Evolutionary conservation across 164 flowering plant genomes (phyloP).

Genomic region (Magnolia changhungtana): DNA sequence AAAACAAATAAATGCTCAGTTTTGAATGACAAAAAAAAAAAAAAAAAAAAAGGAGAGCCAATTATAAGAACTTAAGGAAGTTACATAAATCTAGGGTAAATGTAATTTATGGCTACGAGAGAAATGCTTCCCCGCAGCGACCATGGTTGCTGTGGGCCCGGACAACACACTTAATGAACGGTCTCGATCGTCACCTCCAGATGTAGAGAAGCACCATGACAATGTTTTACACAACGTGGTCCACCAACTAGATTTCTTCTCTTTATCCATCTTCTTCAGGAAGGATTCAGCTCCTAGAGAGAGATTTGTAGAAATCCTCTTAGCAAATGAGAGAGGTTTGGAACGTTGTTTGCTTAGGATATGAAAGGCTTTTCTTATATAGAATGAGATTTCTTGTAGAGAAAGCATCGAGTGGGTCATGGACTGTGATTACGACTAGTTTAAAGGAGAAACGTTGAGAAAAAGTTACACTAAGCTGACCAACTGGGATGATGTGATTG

Average conservation of each 20-base stretch:
- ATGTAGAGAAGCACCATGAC: constrained; percentile 5
- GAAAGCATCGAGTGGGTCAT: background rate
- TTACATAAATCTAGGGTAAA: constrained; percentile 13
- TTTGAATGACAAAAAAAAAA: no score
- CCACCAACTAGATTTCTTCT: constrained; percentile 12
- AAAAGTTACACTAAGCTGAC: background rate
- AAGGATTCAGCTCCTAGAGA: background rate
- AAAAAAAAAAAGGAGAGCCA: no score
- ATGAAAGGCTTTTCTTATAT: background rate
- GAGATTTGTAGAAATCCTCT: background rate
- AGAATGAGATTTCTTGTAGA: background rate
- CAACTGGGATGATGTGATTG: background rate
- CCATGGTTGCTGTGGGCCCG: constrained; percentile 32
- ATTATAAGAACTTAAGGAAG: no score
- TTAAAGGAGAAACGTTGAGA: no score
- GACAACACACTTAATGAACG: constrained; percentile 6
- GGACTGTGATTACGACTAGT: background rate
- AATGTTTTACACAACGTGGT: constrained; percentile 7
- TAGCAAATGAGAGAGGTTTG: background rate
- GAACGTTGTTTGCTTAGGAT: background rate
- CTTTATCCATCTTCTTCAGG: constrained; percentile 12
- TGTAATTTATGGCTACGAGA: constrained; percentile 34
- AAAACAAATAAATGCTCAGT: no score
- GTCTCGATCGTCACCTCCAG: constrained; percentile 1
- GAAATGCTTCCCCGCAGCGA: constrained; percentile 40